A percentile compares a stretch with the other conserved stretches of the same genome.
Evolutionary conservation across 1,284 basidiomycete genomes (phyloP).

Genomic region (Rhodotorula sp.): DNA sequence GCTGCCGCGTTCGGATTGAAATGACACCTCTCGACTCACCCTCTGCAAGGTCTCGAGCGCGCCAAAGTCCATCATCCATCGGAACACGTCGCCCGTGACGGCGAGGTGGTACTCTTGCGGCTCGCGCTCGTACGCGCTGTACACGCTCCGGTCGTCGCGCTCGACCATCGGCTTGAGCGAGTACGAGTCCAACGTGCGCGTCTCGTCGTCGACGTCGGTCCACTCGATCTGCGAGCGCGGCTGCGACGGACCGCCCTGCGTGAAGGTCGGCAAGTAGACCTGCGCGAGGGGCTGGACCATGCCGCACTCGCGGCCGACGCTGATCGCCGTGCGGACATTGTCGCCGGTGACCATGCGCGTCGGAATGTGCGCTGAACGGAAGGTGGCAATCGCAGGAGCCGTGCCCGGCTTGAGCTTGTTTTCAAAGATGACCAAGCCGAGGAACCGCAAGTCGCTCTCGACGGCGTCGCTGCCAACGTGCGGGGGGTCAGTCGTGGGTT

Average conservation of each 20-base stretch:
- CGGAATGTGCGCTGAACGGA: slow-evolving; percentile 84
- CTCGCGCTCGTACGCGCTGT: slow-evolving; percentile 40
- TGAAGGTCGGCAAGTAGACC: slow-evolving; percentile 85
- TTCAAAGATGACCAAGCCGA: slow-evolving; percentile 96
- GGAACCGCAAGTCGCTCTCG: slow-evolving; percentile 84
- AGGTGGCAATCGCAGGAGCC: slow-evolving; percentile 81
- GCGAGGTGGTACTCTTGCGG: slow-evolving; percentile 85
- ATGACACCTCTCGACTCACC: slow-evolving; percentile 63
- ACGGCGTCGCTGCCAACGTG: slow-evolving; percentile 72
- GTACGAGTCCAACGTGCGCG: slow-evolving; percentile 81
- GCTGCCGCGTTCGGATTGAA: too few relatives aligned
- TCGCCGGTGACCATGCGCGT: slow-evolving; percentile 99
- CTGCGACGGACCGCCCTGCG: slow-evolving; percentile 62
- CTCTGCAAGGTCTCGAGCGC: slow-evolving; percentile 89
- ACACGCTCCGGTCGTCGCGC: slow-evolving; percentile 50
- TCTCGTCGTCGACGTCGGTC: slow-evolving; percentile 86
- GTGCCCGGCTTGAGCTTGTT: slow-evolving; percentile 97
- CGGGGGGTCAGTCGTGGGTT: background rate
- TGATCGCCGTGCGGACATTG: slow-evolving; percentile 93
- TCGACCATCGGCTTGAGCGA: slow-evolving; percentile 71
- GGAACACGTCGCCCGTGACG: slow-evolving; percentile 94
- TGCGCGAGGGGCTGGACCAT: slow-evolving; percentile 84
- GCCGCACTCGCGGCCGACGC: slow-evolving; percentile 91
- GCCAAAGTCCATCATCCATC: slow-evolving; percentile 97
- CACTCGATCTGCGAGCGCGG: slow-evolving; percentile 76